These are phyloP conservation scores for Lecanosticta acicola DNA, from an alignment of 2,329 filamentous ascomycete species.

Conservation along the genomic window DNA sequence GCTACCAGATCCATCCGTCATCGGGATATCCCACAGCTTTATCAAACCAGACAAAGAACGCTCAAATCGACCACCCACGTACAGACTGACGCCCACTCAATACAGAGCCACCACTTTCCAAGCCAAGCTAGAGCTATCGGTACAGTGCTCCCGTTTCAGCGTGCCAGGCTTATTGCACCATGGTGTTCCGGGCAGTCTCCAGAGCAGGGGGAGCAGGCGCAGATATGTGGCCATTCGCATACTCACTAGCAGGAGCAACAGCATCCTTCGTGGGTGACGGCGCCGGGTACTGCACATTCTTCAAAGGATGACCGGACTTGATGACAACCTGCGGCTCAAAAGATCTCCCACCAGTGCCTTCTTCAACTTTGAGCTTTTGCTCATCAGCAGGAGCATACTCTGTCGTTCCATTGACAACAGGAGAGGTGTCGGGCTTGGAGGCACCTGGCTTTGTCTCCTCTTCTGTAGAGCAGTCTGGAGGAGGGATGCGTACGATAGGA, in stretches of 20 bases:
- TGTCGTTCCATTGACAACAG: not conserved
- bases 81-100: no score
- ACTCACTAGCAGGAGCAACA: no score
- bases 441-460: constrained; percentile 1
- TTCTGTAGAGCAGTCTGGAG: not conserved
- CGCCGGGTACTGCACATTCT: not conserved
- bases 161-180: no score
- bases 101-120: no score
- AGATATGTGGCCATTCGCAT: not conserved
- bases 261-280: not conserved
- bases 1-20: no score
- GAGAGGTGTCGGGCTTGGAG: not conserved
- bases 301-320: not conserved
- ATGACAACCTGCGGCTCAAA: constrained; percentile 1
- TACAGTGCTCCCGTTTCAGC: no score
- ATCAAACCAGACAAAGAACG: no score
- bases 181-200: no score
- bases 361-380: not conserved
- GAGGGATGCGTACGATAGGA: not conserved
- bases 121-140: no score
- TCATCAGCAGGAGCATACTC: no score
- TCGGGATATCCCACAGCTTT: no score
- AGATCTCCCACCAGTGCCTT: not conserved
- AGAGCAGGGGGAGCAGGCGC: not conserved
- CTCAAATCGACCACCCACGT: no score